Percentiles rank a stretch among this genome's conserved stretches.
Evolutionary conservation across 257 asterid genomes (phyloP).

Genomic region (Marsdenia floribunda): DNA sequence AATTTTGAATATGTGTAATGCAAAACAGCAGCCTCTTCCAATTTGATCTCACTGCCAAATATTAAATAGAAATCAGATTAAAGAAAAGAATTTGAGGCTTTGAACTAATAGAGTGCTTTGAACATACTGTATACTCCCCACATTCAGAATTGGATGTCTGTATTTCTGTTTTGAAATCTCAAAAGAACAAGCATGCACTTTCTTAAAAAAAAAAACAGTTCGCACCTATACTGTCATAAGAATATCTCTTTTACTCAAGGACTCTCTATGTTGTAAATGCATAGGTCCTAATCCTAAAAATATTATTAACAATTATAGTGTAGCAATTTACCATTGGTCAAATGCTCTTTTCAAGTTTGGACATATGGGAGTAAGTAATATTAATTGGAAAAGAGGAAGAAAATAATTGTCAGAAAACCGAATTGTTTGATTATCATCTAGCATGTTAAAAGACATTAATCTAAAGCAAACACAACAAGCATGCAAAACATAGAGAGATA

Average conservation of each 20-base stretch:
- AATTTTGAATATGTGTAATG: slow-evolving; percentile 63
- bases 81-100: not conserved
- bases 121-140: not conserved
- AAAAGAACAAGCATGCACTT: no score
- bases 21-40: slow-evolving; percentile 60
- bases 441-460: not conserved
- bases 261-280: no score
- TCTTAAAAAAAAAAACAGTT: not conserved
- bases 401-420: not conserved
- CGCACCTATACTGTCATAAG: not conserved
- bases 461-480: not conserved
- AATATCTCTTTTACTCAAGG: not conserved
- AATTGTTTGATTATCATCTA: not conserved
- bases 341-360: not conserved
- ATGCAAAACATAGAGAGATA: not conserved
- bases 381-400: not conserved
- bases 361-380: not conserved
- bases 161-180: not conserved
- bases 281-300: not conserved
- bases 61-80: slow-evolving; percentile 5
- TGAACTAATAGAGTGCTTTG: not conserved
- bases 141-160: not conserved
- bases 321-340: not conserved
- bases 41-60: slow-evolving; percentile 49
- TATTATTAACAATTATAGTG: no score